Conservation (phyloP, 257 asterid genomes). For the Petunia secreta region DNA sequence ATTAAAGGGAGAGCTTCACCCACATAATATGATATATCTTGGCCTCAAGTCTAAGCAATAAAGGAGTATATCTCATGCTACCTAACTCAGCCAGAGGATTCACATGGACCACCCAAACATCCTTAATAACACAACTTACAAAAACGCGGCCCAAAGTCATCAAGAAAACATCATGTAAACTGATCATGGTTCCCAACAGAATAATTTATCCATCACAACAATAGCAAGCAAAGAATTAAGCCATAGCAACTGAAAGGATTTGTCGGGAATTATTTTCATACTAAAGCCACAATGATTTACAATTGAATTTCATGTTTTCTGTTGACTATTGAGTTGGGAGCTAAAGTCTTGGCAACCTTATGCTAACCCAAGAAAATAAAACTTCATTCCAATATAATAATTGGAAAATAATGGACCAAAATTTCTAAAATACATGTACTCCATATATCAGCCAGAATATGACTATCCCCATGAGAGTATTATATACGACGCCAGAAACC, state of each 20-base stretch:
- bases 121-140: not conserved
- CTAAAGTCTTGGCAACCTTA: not conserved
- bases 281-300: not conserved
- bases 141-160: not conserved
- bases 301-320: constrained; percentile 6
- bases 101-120: not conserved
- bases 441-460: not conserved
- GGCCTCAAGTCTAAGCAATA: not conserved
- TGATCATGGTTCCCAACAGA: not conserved
- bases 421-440: not conserved
- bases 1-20: not conserved
- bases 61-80: constrained; percentile 3
- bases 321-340: not conserved
- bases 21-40: not conserved
- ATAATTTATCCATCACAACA: not conserved
- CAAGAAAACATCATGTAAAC: not conserved
- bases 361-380: not conserved
- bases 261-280: not conserved
- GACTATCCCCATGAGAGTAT: not conserved
- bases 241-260: not conserved
- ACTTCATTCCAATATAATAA: not conserved
- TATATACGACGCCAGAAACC: not conserved
- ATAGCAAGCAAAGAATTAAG: not conserved
- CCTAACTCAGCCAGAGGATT: not conserved
- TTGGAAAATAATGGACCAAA: not conserved